These are phyloP conservation scores for Nannochloropsis salina DNA, from an alignment of 108 stramenopile genomes.

Conservation along the genomic window DNA sequence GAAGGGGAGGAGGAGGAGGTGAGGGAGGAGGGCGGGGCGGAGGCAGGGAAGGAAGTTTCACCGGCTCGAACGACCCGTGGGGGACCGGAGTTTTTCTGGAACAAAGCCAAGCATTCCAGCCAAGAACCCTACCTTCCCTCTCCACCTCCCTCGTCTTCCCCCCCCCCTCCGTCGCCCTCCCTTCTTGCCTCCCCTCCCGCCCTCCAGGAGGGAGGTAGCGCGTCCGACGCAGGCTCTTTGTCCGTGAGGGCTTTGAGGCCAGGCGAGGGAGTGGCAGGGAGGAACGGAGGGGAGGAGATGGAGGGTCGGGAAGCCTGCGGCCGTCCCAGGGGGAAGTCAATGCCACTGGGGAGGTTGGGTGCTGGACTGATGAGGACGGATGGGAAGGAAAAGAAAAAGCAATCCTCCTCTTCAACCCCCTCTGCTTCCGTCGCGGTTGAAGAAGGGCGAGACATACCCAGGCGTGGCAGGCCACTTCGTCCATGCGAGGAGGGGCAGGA, in stretches of 20 bases:
- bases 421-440: not conserved
- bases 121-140: not conserved
- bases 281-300: not conserved
- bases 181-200: not conserved
- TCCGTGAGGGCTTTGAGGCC: too few species aligned
- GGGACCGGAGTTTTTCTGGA: not conserved
- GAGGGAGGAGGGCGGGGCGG: not conserved
- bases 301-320: not conserved
- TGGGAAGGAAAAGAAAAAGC: not conserved
- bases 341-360: not conserved
- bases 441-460: not conserved
- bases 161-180: not conserved
- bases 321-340: not conserved
- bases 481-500: not conserved
- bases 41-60: not conserved
- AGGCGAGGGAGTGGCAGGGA: not conserved
- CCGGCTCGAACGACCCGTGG: not conserved
- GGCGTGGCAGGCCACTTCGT: not conserved
- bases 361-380: not conserved
- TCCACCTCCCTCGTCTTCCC: not conserved
- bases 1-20: not conserved
- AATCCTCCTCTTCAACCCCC: not conserved
- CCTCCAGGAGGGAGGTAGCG: not conserved
- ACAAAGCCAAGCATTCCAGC: not conserved
- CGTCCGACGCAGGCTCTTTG: too few species aligned